Evolutionary conservation across 2,329 filamentous ascomycete genomes (phyloP).

Genomic region (Penicillium sclerotigenum): DNA sequence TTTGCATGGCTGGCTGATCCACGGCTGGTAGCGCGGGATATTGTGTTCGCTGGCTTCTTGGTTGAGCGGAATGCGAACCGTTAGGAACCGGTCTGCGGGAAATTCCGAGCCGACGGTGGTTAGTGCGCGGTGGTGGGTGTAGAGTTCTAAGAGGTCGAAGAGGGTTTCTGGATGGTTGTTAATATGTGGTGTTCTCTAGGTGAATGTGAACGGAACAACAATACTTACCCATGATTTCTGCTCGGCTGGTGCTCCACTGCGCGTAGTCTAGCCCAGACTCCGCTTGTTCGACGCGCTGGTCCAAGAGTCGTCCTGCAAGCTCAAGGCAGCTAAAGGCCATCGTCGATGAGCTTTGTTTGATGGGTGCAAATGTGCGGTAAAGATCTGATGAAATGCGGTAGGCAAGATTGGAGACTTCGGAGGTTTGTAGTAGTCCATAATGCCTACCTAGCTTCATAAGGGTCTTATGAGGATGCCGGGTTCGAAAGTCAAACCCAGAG

Average conservation of each 20-base stretch:
- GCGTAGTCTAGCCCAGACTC: conserved; percentile 50
- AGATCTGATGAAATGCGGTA: conserved; percentile 84
- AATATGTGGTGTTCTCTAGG: conserved; percentile 25
- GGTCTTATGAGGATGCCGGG: conserved; percentile 79
- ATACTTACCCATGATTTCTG: conserved; percentile 50
- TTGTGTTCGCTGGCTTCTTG: conserved; percentile 66
- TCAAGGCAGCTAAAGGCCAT: conserved; percentile 81
- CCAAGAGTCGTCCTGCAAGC: conserved; percentile 68
- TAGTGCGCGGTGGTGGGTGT: conserved; percentile 73
- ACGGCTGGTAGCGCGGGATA: conserved; percentile 62
- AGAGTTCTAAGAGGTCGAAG: conserved; percentile 86
- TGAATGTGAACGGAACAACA: conserved; percentile 34
- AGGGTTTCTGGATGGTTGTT: conserved; percentile 62
- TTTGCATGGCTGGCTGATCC: conserved; percentile 36
- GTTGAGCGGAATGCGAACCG: conserved; percentile 82
- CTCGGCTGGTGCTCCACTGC: conserved; percentile 47
- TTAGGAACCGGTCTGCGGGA: conserved; percentile 74
- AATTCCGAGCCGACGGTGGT: conserved; percentile 72
- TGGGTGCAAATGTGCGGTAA: conserved; percentile 86
- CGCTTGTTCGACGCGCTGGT: conserved; percentile 52
- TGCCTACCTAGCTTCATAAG: conserved; percentile 73
- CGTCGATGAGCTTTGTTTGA: conserved; percentile 84
- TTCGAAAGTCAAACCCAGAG: conserved; percentile 89
- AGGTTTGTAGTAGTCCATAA: conserved; percentile 53
- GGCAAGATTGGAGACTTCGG: conserved; percentile 61